Conservation (phyloP, 2,329 filamentous ascomycete genomes). For the Neurospora sp. region DNA sequence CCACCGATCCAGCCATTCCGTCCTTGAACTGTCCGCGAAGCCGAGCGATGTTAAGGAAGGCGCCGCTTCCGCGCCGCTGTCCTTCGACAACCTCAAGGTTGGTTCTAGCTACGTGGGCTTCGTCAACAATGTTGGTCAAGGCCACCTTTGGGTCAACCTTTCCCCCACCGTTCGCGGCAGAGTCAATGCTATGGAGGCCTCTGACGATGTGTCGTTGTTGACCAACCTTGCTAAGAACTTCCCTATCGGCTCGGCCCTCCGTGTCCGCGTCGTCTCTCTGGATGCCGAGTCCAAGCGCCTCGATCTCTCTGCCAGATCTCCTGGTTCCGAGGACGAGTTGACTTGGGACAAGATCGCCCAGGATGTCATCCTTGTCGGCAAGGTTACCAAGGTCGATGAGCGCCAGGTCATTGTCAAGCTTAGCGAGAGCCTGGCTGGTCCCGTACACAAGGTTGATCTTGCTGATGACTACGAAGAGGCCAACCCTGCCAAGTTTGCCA, state of each 20-base stretch:
- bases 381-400: slow-evolving; percentile 78
- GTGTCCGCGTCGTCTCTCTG: slow-evolving; percentile 66
- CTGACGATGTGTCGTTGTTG: slow-evolving; percentile 73
- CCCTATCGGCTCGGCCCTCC: slow-evolving; percentile 80
- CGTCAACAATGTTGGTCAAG: slow-evolving; percentile 77
- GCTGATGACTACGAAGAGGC: slow-evolving; percentile 78
- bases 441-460: slow-evolving; percentile 74
- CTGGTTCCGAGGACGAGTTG: slow-evolving; percentile 45
- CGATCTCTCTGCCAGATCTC: slow-evolving; percentile 72
- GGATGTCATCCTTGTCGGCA: slow-evolving; percentile 73
- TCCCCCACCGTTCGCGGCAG: slow-evolving; percentile 81
- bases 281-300: slow-evolving; percentile 65
- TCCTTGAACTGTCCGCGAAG: slow-evolving; percentile 83
- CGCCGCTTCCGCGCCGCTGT: slow-evolving; percentile 39
- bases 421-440: slow-evolving; percentile 68
- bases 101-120: slow-evolving; percentile 71
- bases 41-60: slow-evolving; percentile 49
- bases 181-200: slow-evolving; percentile 72
- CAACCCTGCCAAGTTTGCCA: slow-evolving; percentile 63
- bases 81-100: slow-evolving; percentile 61
- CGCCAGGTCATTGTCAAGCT: slow-evolving; percentile 78
- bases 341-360: slow-evolving; percentile 63
- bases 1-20: slow-evolving; percentile 70
- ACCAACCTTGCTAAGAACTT: slow-evolving; percentile 71
- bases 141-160: slow-evolving; percentile 82